These are phyloP conservation scores for Aspergillus carbonarius DNA, from an alignment of 2,329 filamentous ascomycete genomes.

Conservation along the genomic window DNA sequence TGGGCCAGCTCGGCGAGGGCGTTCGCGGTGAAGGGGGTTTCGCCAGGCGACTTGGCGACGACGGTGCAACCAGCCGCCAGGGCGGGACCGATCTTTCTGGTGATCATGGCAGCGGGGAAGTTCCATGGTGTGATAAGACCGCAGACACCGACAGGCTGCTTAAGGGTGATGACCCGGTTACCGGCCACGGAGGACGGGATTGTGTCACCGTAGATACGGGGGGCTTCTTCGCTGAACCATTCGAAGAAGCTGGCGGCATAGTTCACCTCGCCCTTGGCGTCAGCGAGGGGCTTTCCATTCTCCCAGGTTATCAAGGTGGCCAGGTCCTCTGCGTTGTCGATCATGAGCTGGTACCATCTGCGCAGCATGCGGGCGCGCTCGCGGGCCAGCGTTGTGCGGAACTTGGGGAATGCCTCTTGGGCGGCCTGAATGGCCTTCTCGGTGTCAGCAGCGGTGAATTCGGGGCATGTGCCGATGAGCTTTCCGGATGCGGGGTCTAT, in stretches of 20 bases:
- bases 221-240: slow-evolving; percentile 65
- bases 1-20: slow-evolving; percentile 83
- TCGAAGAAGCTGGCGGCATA: slow-evolving; percentile 62
- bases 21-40: slow-evolving; percentile 88
- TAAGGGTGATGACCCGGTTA: slow-evolving; percentile 63
- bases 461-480: slow-evolving; percentile 75
- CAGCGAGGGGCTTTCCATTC: slow-evolving; percentile 65
- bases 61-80: slow-evolving; percentile 95
- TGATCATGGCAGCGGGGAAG: slow-evolving; percentile 58
- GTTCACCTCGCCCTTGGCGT: slow-evolving; percentile 58
- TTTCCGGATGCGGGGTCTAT: slow-evolving; percentile 79
- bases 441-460: slow-evolving; percentile 77
- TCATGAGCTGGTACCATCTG: slow-evolving; percentile 67
- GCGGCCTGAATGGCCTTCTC: slow-evolving; percentile 82
- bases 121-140: slow-evolving; percentile 69
- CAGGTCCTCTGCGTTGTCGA: slow-evolving; percentile 65
- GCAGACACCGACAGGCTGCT: slow-evolving; percentile 67
- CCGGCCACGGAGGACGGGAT: slow-evolving; percentile 60
- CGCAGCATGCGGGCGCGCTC: slow-evolving; percentile 62
- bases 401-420: slow-evolving; percentile 63
- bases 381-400: slow-evolving; percentile 60
- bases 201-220: slow-evolving; percentile 58
- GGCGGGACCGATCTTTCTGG: slow-evolving; percentile 54
- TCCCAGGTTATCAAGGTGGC: slow-evolving; percentile 67
- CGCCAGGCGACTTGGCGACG: slow-evolving; percentile 84